These are phyloP conservation scores for Lactuca saligna DNA, from an alignment of 129 eudicot genomes.

Conservation along the genomic window DNA sequence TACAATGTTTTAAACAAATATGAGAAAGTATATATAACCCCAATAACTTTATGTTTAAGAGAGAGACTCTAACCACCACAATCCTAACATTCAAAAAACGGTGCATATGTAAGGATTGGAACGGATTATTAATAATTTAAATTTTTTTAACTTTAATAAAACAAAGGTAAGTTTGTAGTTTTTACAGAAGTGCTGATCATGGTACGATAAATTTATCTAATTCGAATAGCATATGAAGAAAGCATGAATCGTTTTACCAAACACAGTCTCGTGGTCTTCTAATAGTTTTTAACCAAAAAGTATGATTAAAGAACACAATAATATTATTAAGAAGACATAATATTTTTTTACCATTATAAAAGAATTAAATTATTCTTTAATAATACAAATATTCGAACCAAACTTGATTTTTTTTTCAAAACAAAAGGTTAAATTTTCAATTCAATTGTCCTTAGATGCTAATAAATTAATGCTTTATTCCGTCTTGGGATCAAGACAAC, in stretches of 20 bases:
- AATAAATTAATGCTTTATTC: not conserved
- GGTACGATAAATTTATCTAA: not conserved
- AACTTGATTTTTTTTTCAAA: not conserved
- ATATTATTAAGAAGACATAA: not conserved
- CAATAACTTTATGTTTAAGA: too few species aligned
- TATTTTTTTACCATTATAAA: not conserved
- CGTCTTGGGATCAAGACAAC: constrained; percentile 31
- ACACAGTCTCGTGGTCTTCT: not conserved
- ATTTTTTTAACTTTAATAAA: too few species aligned
- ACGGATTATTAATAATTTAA: not conserved
- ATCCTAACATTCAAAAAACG: too few species aligned
- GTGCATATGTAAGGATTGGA: not conserved
- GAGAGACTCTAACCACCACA: too few species aligned
- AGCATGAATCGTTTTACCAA: not conserved
- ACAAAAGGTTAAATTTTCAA: constrained; percentile 10
- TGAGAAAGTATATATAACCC: too few species aligned
- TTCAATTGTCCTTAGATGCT: constrained; percentile 6
- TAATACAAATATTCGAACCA: not conserved
- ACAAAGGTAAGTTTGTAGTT: not conserved
- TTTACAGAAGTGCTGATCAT: not conserved
- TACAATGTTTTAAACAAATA: too few species aligned
- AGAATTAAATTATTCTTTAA: too few species aligned
- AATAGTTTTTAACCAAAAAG: not conserved
- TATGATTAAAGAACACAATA: not conserved
- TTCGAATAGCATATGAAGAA: not conserved